Conservation (phyloP, 345 rosid genomes). For the Sisymbrium altissimum region DNA sequence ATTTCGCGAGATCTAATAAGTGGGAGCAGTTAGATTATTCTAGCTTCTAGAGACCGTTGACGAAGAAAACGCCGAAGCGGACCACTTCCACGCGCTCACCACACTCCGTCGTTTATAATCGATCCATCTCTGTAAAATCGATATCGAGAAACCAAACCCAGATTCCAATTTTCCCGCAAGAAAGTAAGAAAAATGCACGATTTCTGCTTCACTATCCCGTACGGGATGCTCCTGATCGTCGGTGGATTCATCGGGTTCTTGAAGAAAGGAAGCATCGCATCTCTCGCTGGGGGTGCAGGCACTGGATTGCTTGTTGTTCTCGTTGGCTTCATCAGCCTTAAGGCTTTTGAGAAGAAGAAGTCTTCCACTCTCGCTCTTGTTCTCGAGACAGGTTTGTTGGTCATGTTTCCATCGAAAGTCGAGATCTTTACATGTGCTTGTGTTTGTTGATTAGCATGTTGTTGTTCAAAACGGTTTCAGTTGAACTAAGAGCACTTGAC, state of each 20-base stretch:
- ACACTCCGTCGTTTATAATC: not conserved
- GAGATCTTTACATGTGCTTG: not conserved
- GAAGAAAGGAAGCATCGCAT: slow-evolving; percentile 70
- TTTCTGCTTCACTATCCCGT: slow-evolving; percentile 93
- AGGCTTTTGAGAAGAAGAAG: slow-evolving; percentile 68
- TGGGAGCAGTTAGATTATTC: slow-evolving; percentile 3
- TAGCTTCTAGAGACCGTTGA: slow-evolving; percentile 27
- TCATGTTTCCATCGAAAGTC: not conserved
- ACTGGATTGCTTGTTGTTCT: slow-evolving; percentile 64
- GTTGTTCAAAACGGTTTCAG: not conserved
- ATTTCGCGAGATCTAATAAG: not conserved
- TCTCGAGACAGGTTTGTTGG: slow-evolving; percentile 59
- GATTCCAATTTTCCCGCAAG: not conserved
- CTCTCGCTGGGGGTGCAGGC: slow-evolving; percentile 80
- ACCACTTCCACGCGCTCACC: slow-evolving; percentile 35
- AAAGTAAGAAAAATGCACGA: slow-evolving; percentile 58
- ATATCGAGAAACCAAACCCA: not conserved
- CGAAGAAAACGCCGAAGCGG: slow-evolving; percentile 18
- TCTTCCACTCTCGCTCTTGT: slow-evolving; percentile 54
- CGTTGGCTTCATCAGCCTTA: slow-evolving; percentile 78
- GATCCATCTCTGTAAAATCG: not conserved
- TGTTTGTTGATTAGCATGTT: not conserved
- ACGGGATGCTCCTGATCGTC: slow-evolving; percentile 65
- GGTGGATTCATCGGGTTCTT: slow-evolving; percentile 74
- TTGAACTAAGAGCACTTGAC: not conserved